Base-by-base conservation (phyloP, 495 filamentous ascomycete genomes). In the Podospora conica region DNA sequence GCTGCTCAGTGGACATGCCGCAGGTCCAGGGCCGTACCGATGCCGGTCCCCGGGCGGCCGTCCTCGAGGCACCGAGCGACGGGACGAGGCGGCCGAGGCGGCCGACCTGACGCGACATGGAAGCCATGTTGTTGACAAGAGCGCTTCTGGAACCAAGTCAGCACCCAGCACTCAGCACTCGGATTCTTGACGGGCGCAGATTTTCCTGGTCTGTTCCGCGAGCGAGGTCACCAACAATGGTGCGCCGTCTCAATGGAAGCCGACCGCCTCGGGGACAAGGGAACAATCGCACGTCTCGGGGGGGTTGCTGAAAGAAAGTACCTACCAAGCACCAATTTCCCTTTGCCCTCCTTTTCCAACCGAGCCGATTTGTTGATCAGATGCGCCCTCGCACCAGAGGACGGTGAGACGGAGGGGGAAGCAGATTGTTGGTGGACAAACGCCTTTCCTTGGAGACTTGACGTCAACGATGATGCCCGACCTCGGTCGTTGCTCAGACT, bases 51-150 rank as follows among this genome's bases (percentile, higher is more conserved):
- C 70, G 71, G 23, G 61, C 68, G 20, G 64, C 54, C 10, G 68
- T n/a, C 28, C 61, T 33, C 23, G 69, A 70, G 6, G 73, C 63
- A 22, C 69, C 63, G 55, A 74, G 60, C 2, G 60, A 40, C 25
- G 28, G 69, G 66, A 71, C 67, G 27, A 75, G 66, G 23, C 33
- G 69, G 66, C 73, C 67, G 27, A 75, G 66, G 23, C 68, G 71
- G 65, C 73, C 69, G 40, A 72, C 68, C 12, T 70, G 71, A 28
- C 69, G 67, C 29, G 64, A 65, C 24, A 58, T 65, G 59, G 40
- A 48, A 18, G 62, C 33, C 69, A 75, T 75, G 24, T 18, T 61
- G 7, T 18, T 28, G 55, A 10, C 9, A 3, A 10, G 22, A 15
- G 11, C 25, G 55, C 1, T 22, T 22, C 25, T 23, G 15, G 55